Percentiles rank a stretch among this genome's conserved stretches.
phyloP scores from a whole-genome alignment of 768 basidiomycete species.

The Mycena polygramma region DNA sequence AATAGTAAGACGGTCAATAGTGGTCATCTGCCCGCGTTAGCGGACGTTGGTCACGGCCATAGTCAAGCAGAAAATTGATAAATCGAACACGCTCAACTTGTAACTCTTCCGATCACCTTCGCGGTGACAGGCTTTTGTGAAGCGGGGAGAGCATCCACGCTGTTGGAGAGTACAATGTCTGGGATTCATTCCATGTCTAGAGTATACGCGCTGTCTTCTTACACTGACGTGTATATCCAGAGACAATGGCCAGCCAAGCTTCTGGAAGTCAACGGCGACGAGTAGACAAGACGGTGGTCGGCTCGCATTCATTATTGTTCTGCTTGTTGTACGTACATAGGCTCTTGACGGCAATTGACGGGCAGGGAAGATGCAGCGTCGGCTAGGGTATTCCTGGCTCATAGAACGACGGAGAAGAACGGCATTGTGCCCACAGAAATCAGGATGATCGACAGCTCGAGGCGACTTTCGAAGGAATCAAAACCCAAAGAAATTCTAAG shows the following conservation, averaged over 20 bases:
- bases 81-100: no score
- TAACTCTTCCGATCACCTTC: background rate
- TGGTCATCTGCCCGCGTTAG: no score
- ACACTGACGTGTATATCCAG: background rate
- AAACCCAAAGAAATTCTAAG: no score
- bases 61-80: no score
- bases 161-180: slow-evolving; percentile 11
- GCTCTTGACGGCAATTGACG: background rate
- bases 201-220: no score
- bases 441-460: no score
- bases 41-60: no score
- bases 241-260: background rate
- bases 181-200: background rate
- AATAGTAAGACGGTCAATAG: no score
- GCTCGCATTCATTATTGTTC: slow-evolving; percentile 1
- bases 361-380: background rate
- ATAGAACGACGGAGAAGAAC: background rate
- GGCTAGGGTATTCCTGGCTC: background rate
- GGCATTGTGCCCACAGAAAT: background rate
- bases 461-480: no score
- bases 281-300: background rate
- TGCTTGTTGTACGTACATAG: background rate
- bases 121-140: no score
- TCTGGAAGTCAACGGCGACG: background rate
- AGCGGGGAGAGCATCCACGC: background rate